Evolutionary conservation across 352 stramenopile species (phyloP), one percentile per base, ranked within the genome.

Genomic region (Poterioochromonas sp.): DNA sequence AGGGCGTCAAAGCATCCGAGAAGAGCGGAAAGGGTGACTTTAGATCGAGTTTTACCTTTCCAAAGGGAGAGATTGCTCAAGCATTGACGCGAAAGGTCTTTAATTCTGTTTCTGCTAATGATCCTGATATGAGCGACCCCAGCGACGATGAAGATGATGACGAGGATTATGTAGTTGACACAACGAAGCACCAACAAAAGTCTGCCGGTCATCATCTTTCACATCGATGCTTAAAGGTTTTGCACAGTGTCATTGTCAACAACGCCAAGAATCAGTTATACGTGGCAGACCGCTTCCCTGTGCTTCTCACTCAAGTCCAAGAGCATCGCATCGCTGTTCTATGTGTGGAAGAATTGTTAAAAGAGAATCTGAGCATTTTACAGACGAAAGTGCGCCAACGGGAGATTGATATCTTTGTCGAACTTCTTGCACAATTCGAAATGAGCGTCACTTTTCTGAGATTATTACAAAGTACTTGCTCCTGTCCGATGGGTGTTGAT

Each of bases 281-380:
- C 32, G n/a, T 51, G 34, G 37, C 65, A 26, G 65, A 74, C 32
- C 37, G 41, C 22, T 74, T 74, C 39, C 65, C 65, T 40, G 32
- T 54, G 8, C n/a, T 74, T 8, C 53, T 74, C 8, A 35, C 35
- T 51, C 65, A 74, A 35, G 65, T 74, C 1, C 15, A 34, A 15
- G 65, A 74, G 0, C 65, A 74, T 2, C 5, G 40, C 35, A 29
- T 74, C 3, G 65, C 65, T 11, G 65, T 74, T 32, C 2, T 39
- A 26, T 74, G 65, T 74, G 65, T 74, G 35, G 5, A 74, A 74
- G 65, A 74, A 54, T 34, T 74, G 65, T 35, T 74, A 8, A 58
- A 15, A 58, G 65, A 74, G 1, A 74, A 74, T 54, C 40, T 51
- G 3, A 5, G 2, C 8, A 54, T 74, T 15, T 74, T 74, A 39